Evolutionary conservation across 2,329 filamentous ascomycete species (phyloP).

Genomic region (Epichloe elymi): DNA sequence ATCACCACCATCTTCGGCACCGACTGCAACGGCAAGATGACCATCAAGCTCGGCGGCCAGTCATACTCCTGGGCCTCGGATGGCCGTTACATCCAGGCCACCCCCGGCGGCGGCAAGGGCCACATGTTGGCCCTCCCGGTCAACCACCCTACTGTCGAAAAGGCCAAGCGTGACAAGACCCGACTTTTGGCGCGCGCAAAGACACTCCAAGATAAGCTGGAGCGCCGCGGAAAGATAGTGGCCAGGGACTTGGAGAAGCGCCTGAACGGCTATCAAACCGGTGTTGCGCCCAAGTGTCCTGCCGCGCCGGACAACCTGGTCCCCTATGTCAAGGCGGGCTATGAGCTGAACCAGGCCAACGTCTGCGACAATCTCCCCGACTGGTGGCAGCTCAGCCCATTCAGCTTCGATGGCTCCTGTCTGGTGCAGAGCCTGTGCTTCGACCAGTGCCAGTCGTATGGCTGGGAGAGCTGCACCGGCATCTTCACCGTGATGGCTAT

Average conservation of each 20-base stretch:
- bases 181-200: not conserved
- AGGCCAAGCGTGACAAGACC: not conserved
- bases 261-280: not conserved
- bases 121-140: not conserved
- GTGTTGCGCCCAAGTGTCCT: not conserved
- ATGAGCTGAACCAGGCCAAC: not conserved
- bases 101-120: not conserved
- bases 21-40: constrained; percentile 1
- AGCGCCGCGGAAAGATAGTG: not conserved
- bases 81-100: not conserved
- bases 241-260: not conserved
- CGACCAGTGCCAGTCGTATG: not conserved
- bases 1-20: not conserved
- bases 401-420: not conserved
- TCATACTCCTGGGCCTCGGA: not conserved
- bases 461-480: not conserved
- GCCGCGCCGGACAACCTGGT: not conserved
- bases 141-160: not conserved
- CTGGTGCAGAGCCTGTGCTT: not conserved
- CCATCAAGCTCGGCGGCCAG: not conserved
- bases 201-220: not conserved
- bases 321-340: not conserved
- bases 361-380: not conserved
- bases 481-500: not conserved
- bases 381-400: not conserved